These are phyloP conservation scores for Clarkia xantiana DNA, from an alignment of 345 rosid genomes.

Conservation along the genomic window DNA sequence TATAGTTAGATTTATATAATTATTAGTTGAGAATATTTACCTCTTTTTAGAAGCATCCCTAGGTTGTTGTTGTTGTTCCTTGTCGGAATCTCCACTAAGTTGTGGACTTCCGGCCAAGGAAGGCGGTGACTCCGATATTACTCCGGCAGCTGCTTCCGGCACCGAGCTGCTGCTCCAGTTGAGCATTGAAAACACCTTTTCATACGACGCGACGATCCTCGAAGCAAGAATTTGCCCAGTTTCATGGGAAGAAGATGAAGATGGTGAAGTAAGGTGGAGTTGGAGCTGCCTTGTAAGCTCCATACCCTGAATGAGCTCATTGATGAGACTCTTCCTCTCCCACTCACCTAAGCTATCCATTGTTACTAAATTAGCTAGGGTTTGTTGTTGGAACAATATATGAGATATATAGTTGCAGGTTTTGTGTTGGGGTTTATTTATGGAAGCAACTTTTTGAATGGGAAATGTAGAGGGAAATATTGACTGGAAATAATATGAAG, in stretches of 20 bases:
- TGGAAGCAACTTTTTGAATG: too few relatives aligned
- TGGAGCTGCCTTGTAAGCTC: slow-evolving; percentile 47
- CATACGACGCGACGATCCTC: slow-evolving; percentile 42
- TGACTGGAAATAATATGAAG: too few relatives aligned
- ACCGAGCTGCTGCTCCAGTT: slow-evolving; percentile 6
- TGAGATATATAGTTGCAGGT: too few relatives aligned
- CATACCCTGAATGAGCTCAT: slow-evolving; percentile 47
- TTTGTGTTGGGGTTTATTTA: too few relatives aligned
- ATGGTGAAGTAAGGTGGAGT: slow-evolving; percentile 21
- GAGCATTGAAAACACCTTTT: slow-evolving; percentile 46
- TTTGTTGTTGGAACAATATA: too few relatives aligned
- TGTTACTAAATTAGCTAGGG: neutral
- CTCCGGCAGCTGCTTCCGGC: slow-evolving; percentile 6
- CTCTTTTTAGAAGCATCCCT: slow-evolving; percentile 23
- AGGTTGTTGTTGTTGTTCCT: slow-evolving; percentile 26
- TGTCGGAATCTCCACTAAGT: slow-evolving; percentile 52
- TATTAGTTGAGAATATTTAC: slow-evolving; percentile 4
- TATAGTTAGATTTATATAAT: too few relatives aligned
- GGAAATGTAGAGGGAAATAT: too few relatives aligned
- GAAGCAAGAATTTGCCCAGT: slow-evolving; percentile 25
- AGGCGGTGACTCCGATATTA: slow-evolving; percentile 19
- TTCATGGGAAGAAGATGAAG: slow-evolving; percentile 36
- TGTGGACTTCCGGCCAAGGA: slow-evolving; percentile 42
- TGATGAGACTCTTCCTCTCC: slow-evolving; percentile 36
- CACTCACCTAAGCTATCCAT: slow-evolving; percentile 31